Percentiles rank a stretch among this genome's conserved stretches.
These are phyloP conservation scores for Pestalotiopsis sp. DNA, from an alignment of 2,329 filamentous ascomycete species.

Conservation along the genomic window DNA sequence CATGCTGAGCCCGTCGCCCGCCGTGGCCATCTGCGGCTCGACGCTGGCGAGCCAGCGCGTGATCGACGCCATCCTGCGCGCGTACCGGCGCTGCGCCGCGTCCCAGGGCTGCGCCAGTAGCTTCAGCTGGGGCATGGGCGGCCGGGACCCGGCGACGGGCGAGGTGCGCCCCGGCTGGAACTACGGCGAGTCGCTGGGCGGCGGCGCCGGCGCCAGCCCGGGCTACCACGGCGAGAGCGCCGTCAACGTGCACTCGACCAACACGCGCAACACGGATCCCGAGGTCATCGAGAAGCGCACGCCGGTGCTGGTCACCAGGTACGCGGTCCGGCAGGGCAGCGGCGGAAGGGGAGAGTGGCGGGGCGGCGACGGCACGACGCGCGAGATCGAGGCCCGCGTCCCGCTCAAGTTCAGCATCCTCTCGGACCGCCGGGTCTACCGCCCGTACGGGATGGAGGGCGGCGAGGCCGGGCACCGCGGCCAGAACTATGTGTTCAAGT, in stretches of 20 bases:
- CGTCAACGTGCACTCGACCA: constrained; percentile 76
- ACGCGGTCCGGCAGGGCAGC: constrained; percentile 58
- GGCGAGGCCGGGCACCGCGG: constrained; percentile 68
- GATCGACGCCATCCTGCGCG: constrained; percentile 14
- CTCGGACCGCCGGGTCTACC: constrained; percentile 68
- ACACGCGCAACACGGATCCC: constrained; percentile 72
- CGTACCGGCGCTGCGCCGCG: constrained; percentile 25
- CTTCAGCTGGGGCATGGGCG: constrained; percentile 61
- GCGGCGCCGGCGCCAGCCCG: constrained; percentile 67
- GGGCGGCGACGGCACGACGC: constrained; percentile 68
- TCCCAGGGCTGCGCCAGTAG: constrained; percentile 35
- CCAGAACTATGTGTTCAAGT: constrained; percentile 49
- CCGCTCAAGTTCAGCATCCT: constrained; percentile 72
- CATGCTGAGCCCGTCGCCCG: constrained; percentile 31
- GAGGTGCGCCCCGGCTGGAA: constrained; percentile 57
- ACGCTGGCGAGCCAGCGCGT: constrained; percentile 20
- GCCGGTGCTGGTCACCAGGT: constrained; percentile 67
- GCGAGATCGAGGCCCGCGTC: constrained; percentile 73
- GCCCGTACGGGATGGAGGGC: constrained; percentile 72
- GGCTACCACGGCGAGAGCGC: constrained; percentile 68
- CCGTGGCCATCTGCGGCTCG: constrained; percentile 20
- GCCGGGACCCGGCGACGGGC: constrained; percentile 16
- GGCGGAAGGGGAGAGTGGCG: constrained; percentile 60
- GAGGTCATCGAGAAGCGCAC: constrained; percentile 74
- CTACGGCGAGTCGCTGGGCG: constrained; percentile 76